These are phyloP conservation scores for Albifimbria verrucaria DNA, from an alignment of 2,329 filamentous ascomycete genomes.

Conservation along the genomic window DNA sequence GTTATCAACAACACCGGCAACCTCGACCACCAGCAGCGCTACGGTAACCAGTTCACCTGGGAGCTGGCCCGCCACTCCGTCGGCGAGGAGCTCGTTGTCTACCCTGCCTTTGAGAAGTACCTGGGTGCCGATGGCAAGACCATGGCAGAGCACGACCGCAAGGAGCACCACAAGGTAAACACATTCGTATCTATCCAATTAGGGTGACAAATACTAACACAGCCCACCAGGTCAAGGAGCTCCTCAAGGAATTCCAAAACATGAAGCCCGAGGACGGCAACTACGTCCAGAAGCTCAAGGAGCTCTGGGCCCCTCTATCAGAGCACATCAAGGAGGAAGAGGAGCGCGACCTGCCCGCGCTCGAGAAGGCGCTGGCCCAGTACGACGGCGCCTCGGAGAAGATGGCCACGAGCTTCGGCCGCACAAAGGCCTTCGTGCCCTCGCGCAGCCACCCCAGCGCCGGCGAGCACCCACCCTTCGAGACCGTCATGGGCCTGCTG, in stretches of 20 bases:
- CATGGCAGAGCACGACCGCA: slow-evolving; percentile 44
- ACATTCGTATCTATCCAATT: neutral
- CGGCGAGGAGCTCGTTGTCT: slow-evolving; percentile 48
- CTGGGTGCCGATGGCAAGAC: slow-evolving; percentile 37
- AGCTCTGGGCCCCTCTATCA: slow-evolving; percentile 39
- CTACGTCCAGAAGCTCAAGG: slow-evolving; percentile 40
- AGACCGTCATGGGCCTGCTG: slow-evolving; percentile 51
- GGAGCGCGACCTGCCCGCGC: slow-evolving; percentile 40
- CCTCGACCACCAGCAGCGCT: slow-evolving; percentile 34
- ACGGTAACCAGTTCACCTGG: slow-evolving; percentile 46
- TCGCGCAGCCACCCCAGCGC: slow-evolving; percentile 48
- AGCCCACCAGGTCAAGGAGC: slow-evolving; percentile 44
- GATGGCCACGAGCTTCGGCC: slow-evolving; percentile 40
- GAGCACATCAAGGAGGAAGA: slow-evolving; percentile 51
- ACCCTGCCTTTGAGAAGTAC: slow-evolving; percentile 50
- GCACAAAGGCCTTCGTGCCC: slow-evolving; percentile 53
- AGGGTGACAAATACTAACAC: neutral
- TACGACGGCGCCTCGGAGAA: slow-evolving; percentile 27
- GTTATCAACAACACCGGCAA: slow-evolving; percentile 31
- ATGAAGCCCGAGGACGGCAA: slow-evolving; percentile 33
- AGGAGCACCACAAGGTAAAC: slow-evolving; percentile 42
- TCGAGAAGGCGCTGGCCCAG: slow-evolving; percentile 39
- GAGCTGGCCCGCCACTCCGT: slow-evolving; percentile 45
- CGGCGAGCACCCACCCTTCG: slow-evolving; percentile 51
- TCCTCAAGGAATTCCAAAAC: slow-evolving; percentile 46